These are phyloP conservation scores for Chenopodium quinoa DNA, from an alignment of 148 eudicot genomes.

Conservation along the genomic window DNA sequence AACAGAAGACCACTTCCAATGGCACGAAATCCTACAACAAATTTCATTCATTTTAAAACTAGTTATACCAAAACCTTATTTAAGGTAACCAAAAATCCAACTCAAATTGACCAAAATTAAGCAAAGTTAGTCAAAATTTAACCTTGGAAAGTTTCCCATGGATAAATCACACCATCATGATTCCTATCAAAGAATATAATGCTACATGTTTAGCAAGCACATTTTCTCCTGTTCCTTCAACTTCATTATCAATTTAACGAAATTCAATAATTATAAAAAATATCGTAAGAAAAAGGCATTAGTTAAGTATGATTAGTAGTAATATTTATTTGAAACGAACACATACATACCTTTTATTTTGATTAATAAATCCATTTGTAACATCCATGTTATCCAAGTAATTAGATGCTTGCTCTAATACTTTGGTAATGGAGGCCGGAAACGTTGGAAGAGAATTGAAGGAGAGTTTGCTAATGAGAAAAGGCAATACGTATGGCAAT, in stretches of 20 bases:
- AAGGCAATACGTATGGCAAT: no score
- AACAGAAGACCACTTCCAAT: constrained; percentile 52
- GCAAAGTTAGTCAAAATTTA: not conserved
- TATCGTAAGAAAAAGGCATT: no score
- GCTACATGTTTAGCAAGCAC: constrained; percentile 56
- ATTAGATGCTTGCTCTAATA: no score
- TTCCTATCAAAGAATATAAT: constrained; percentile 60
- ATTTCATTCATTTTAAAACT: not conserved
- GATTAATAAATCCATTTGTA: no score
- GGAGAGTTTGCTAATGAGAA: no score
- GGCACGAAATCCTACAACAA: constrained; percentile 54
- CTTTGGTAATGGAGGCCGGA: no score
- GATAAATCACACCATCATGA: constrained; percentile 75
- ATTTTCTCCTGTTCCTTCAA: constrained; percentile 32
- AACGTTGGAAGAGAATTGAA: no score
- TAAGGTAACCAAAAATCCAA: not conserved
- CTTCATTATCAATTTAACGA: not conserved
- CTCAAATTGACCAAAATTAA: not conserved
- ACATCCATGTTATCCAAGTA: no score
- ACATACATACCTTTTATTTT: no score
- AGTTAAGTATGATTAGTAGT: no score
- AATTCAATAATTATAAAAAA: no score
- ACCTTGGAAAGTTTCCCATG: constrained; percentile 81
- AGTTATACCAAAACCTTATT: not conserved
- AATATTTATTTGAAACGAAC: no score